Base-by-base conservation (phyloP, 2,329 filamentous ascomycete genomes). In the Nothophoma quercina region DNA sequence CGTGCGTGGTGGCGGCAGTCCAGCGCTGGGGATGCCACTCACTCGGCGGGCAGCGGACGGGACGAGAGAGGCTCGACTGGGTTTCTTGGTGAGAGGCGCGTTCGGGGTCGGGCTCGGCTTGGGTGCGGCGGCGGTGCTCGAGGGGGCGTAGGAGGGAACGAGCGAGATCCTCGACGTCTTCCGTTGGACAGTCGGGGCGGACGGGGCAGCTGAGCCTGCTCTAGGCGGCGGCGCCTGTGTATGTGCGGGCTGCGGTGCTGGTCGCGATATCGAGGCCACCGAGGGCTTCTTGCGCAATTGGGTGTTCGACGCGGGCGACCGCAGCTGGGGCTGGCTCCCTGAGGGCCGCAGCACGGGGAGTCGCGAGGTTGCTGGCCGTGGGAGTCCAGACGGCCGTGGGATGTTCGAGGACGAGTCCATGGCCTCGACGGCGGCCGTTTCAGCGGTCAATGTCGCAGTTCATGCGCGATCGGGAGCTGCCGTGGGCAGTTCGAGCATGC, bases 321-420 rank as follows among this genome's bases (percentile, higher is more conserved):
- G 78, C 47, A 83, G 64, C 25, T 77, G 72, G 53, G 72, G 75
- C 28, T 73, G 67, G 55, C 65, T 72, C 33, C 42, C 60, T 33
- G 75, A 72, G 34, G 76, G 55, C 30, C 66, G 64, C 35, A 72
- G 81, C 55, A 84, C 73, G 10, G 83, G 83, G 38, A 85, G 73
- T 59, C 80, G 78, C 18, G 83, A 85, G 34, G 78, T 43, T 10
- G 60, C 42, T 22, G 70, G 76, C 35, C 82, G 77, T 52, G 83
- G 83, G 42, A 85, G 68, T 42, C 67, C 70, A 32, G 74, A 74
- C 15, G 67, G 55, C 22, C 71, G 63, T 7, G 65, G 53, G 39
- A 64, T 65, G 52, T 64, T 59, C 19, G 67, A 72, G 18, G 63
- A 56, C 6, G 59, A 63, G 35, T 75, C 72, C 72, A 75, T 74